These are phyloP conservation scores for Chytridiales sp. DNA, from an alignment of 371 early-diverging fungal genomes.

Conservation along the genomic window DNA sequence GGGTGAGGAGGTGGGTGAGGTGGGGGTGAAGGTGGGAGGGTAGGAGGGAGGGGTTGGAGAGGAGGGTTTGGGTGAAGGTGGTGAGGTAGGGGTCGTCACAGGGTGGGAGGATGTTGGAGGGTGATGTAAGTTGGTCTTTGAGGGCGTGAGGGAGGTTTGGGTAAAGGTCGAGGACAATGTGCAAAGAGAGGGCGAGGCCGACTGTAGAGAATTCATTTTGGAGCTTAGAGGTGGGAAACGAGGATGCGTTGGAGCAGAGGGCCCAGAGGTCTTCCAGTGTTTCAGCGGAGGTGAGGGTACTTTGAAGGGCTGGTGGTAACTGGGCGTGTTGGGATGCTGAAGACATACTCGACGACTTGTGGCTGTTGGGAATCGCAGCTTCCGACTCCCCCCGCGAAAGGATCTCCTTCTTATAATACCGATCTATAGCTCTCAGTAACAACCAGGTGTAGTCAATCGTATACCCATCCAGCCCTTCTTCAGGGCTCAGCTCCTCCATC, in stretches of 20 bases:
- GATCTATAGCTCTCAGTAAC: slow-evolving; percentile 22
- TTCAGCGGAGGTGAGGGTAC: too few species aligned
- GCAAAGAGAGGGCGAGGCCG: slow-evolving; percentile 12
- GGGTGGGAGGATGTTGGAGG: not conserved
- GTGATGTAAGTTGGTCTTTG: not conserved
- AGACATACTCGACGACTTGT: too few species aligned
- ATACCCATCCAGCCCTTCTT: slow-evolving; percentile 14
- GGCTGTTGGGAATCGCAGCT: too few species aligned
- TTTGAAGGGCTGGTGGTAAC: too few species aligned
- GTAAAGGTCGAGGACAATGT: slow-evolving; percentile 16
- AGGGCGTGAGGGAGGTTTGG: not conserved
- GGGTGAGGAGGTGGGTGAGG: not conserved
- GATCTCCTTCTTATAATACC: not conserved
- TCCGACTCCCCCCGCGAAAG: not conserved
- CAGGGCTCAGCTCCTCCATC: not conserved
- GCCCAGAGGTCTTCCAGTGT: slow-evolving; percentile 32
- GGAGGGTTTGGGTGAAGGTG: not conserved
- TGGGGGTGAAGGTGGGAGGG: too few species aligned
- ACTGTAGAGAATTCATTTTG: slow-evolving; percentile 19
- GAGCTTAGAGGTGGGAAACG: slow-evolving; percentile 19
- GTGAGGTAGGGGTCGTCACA: not conserved
- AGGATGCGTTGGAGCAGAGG: slow-evolving; percentile 28
- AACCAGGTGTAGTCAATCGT: slow-evolving; percentile 35
- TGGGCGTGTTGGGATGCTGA: too few species aligned
- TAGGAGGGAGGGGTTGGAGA: not conserved